Evolutionary conservation across 352 stramenopile genomes (phyloP).

Genomic region (Pythium periplocum): DNA sequence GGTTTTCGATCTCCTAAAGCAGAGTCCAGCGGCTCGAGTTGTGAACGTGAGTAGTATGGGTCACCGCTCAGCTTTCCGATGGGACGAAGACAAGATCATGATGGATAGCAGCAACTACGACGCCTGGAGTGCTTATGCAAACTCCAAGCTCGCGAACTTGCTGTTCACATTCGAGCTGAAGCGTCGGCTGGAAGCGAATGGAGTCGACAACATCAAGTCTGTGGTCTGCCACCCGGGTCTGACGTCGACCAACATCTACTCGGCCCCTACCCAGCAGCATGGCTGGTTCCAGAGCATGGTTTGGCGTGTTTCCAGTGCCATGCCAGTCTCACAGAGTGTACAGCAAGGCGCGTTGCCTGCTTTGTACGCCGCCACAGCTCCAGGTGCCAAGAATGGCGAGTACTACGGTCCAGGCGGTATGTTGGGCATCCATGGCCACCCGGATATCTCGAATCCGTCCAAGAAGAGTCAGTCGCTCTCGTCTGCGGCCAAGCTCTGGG

Average conservation of each 20-base stretch:
- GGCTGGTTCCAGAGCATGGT: too few species aligned
- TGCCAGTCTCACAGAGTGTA: constrained; percentile 20
- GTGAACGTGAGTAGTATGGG: constrained; percentile 39
- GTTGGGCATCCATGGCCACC: constrained; percentile 7
- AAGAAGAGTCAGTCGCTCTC: constrained; percentile 22
- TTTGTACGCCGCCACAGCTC: constrained; percentile 30
- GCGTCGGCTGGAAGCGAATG: constrained; percentile 10
- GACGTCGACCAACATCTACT: constrained; percentile 37
- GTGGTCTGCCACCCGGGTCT: constrained; percentile 20
- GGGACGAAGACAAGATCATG: constrained; percentile 13
- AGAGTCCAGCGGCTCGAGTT: constrained; percentile 22
- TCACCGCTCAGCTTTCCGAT: constrained; percentile 11
- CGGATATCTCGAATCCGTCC: constrained; percentile 4
- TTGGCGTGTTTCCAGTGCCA: too few species aligned
- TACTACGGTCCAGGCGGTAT: constrained; percentile 12
- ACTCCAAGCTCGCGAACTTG: constrained; percentile 25
- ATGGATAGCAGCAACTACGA: not conserved
- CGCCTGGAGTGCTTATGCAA: constrained; percentile 23
- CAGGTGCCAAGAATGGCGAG: constrained; percentile 18
- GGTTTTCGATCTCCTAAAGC: constrained; percentile 33
- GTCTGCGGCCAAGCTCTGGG: constrained; percentile 28
- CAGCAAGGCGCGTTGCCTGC: constrained; percentile 34
- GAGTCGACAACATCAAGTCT: constrained; percentile 15
- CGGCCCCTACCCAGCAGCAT: too few species aligned
- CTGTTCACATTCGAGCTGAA: constrained; percentile 24